A percentile compares a stretch with the other conserved stretches of the same genome.
phyloP scores from a whole-genome alignment of 2,329 filamentous ascomycete genomes.

The Aspergillus amoenus region DNA sequence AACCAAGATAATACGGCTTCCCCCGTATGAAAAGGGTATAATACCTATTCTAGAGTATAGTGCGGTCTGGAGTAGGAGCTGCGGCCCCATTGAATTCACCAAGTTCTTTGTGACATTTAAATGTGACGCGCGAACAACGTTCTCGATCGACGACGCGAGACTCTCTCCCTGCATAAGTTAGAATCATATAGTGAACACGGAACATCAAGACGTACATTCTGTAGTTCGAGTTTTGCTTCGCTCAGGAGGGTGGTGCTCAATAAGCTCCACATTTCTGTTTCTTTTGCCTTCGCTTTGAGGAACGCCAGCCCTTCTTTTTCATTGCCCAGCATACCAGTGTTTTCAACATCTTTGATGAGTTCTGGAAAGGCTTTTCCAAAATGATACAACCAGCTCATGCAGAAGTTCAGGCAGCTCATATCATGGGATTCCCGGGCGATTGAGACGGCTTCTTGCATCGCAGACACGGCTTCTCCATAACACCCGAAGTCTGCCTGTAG shows the following conservation, averaged over 20 bases:
- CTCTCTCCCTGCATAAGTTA: conserved; percentile 52
- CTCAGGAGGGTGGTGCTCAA: conserved; percentile 80
- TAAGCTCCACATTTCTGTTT: conserved; percentile 80
- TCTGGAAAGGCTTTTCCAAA: conserved; percentile 83
- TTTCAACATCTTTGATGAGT: conserved; percentile 68
- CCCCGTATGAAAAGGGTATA: background rate
- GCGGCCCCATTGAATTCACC: conserved; percentile 68
- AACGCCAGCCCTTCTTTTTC: conserved; percentile 81
- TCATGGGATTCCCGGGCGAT: conserved; percentile 95
- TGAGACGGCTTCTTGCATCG: conserved; percentile 91
- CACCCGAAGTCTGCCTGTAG: conserved; percentile 95
- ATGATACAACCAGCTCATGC: conserved; percentile 92
- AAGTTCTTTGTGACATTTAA: conserved; percentile 76
- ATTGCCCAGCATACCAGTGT: conserved; percentile 71
- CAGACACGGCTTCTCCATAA: conserved; percentile 81
- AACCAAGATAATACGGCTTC: conserved; percentile 2
- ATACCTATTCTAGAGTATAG: conserved; percentile 75
- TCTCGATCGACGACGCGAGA: conserved; percentile 66
- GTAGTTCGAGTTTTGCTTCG: conserved; percentile 77
- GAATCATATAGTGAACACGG: background rate
- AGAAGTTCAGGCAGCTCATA: conserved; percentile 88
- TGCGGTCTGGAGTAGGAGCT: conserved; percentile 70
- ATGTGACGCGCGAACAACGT: conserved; percentile 78
- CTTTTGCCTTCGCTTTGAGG: conserved; percentile 80
- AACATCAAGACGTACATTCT: conserved; percentile 59